Base-by-base conservation (phyloP, 805 yeast genomes). In the Suhomyces vadensis region DNA sequence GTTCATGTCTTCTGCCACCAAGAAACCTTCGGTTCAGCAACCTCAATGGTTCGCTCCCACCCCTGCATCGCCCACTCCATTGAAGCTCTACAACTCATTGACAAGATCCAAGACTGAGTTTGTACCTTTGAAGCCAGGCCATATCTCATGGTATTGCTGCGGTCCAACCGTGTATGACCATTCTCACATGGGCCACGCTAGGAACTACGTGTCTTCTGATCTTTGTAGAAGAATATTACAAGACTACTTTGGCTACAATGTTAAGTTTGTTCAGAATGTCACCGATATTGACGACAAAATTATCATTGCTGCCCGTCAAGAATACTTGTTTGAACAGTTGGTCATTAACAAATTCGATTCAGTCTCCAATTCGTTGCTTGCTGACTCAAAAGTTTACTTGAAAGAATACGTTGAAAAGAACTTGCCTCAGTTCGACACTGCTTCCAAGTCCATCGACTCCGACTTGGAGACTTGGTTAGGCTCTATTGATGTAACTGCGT, bases 201-300 rank as follows among this genome's bases (percentile, higher is more conserved):
- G 99, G 65, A 94, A 94, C 68, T 94, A 94, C 59, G 98, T 94
- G 39, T 81, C 96, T 7, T 87, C 87, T 42, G 99, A 94, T 64
- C 89, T 94, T 61, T 87, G 90, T 62, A 82, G 99, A 63, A 78
- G 99, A 54, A 79, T 94, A 40, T 63, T 94, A 52, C 89, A 85
- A 64, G 88, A 92, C 64, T 92, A 89, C 65, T 94, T 94, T 66
- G 95, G 96, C 16, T 94, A 88, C 67, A 82, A 88, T 54, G 79
- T 94, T 35, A 77, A 75, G 38, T 94, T 91, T 67, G 90, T 94
- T 36, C 99, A 94, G 70, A 94, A 94, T 61, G 97, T 94, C 46
- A 94, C 99, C n/a, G 99, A 94, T 65, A 90, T 94, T 48, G 99
- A 94, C 65, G 99, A 94, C 66, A 94, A 94, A 67, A 94, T 94